A percentile compares a stretch with the other conserved stretches of the same genome.
These are phyloP conservation scores for Neopestalotiopsis clavispora DNA, from an alignment of 2,329 filamentous ascomycete species.

Conservation along the genomic window DNA sequence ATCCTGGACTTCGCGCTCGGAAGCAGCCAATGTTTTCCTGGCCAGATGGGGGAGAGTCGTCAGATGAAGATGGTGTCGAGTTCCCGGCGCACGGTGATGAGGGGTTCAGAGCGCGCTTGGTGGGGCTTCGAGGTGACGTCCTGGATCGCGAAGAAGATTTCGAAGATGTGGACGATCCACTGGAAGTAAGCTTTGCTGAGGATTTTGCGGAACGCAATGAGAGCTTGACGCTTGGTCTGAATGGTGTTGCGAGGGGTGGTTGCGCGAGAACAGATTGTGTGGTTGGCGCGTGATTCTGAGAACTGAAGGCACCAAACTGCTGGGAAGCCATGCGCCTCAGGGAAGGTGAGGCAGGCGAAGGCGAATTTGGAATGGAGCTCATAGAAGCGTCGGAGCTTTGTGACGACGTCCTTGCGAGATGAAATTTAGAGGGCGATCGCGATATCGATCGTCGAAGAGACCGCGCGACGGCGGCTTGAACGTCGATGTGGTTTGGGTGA, in stretches of 20 bases:
- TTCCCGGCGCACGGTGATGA: constrained; percentile 72
- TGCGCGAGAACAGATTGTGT: constrained; percentile 37
- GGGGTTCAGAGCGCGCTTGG: constrained; percentile 76
- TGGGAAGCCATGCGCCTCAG: constrained; percentile 47
- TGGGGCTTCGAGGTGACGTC: constrained; percentile 79
- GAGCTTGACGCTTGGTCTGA: constrained; percentile 70
- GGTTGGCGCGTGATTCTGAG: constrained; percentile 35
- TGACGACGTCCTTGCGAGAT: constrained; percentile 57
- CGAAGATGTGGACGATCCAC: constrained; percentile 44
- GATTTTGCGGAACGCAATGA: constrained; percentile 68
- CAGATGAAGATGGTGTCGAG: constrained; percentile 56
- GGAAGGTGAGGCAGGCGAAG: constrained; percentile 56
- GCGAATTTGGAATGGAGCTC: constrained; percentile 60
- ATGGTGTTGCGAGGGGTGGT: constrained; percentile 65
- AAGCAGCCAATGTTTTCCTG: constrained; percentile 47
- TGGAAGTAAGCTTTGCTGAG: constrained; percentile 52
- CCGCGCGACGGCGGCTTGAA: constrained; percentile 72
- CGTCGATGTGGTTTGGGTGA: constrained; percentile 80
- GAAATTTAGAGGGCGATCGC: constrained; percentile 91
- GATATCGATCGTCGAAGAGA: constrained; percentile 87
- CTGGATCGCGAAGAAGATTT: constrained; percentile 65
- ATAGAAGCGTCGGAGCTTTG: constrained; percentile 45
- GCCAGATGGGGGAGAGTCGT: constrained; percentile 45
- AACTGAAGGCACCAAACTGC: constrained; percentile 54
- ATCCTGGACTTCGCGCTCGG: constrained; percentile 42